Evolutionary conservation across 2,329 filamentous ascomycete genomes (phyloP), one percentile per base, ranked within the genome.

Genomic region (Anisogramma anomala): DNA sequence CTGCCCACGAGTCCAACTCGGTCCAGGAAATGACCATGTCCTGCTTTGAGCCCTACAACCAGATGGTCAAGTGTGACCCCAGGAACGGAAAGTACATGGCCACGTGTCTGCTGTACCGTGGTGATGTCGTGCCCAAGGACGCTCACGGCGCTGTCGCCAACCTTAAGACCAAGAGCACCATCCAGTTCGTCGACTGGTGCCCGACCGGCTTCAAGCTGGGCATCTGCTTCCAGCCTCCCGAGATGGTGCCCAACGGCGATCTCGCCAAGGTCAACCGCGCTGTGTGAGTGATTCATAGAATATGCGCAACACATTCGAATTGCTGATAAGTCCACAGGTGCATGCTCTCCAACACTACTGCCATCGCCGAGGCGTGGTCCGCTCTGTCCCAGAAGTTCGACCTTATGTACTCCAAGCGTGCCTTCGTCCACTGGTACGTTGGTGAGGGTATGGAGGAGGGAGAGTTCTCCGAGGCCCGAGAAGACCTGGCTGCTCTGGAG

Each of bases 381-480:
- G 87, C 87, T 53, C 79, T 98, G 51, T 93, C 87, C 48, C 78
- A 82, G 77, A 98, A 98, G 74, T 98, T 98, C 73, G 91, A 98
- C 62, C 85, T 98, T 64, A 98, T 98, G 91, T 95, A 96, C 81
- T 93, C 86, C 66, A 98, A 98, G 83, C 91, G 91, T 73, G 91
- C 91, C 49, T 98, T 98, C 70, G 91, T 98, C 52, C 91, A 98
- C 72, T 98, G 91, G 91, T 98, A 96, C 59, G 91, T 98, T 61
- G 91, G 91, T 72, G 91, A 96, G 76, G 91, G 91, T 79, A 98
- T 98, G 91, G 91, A 98, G 77, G 91, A 98, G 68, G 91, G 91
- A 67, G 91, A 98, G 70, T 98, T 98, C 79, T 94, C 86, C 43
- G 91, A 98, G 75, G 91, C 91, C 51, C 88, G 91, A 65, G 91